phyloP scores from a whole-genome alignment of 768 basidiomycete genomes.

The Hortiboletus campestris region DNA sequence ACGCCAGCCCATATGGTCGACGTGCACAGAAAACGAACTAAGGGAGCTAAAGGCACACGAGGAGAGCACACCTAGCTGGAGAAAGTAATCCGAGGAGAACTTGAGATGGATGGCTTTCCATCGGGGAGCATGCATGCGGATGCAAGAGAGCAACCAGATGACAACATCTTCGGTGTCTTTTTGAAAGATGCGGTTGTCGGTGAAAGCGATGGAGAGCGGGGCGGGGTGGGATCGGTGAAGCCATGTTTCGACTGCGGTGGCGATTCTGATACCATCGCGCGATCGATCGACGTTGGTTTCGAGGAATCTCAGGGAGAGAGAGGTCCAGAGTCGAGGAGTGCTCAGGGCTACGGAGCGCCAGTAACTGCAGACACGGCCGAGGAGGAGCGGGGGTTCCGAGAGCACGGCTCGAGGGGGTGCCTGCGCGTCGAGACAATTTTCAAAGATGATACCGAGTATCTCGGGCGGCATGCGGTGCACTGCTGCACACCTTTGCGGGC shows the following conservation, averaged over 20 bases:
- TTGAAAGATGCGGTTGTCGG: slow-evolving; percentile 26
- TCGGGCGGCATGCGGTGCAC: slow-evolving; percentile 29
- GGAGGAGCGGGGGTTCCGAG: slow-evolving; percentile 22
- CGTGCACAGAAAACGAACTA: slow-evolving; percentile 21
- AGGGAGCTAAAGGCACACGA: slow-evolving; percentile 23
- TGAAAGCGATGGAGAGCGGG: slow-evolving; percentile 25
- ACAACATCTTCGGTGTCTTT: slow-evolving; percentile 23
- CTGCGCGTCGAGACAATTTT: slow-evolving; percentile 14
- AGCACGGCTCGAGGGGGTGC: not conserved
- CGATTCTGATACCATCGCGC: slow-evolving; percentile 14
- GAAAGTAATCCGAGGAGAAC: slow-evolving; percentile 29
- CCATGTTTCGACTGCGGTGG: slow-evolving; percentile 22
- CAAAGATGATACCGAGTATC: slow-evolving; percentile 37
- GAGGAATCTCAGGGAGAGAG: slow-evolving; percentile 22
- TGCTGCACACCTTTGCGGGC: not conserved
- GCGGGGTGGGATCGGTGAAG: slow-evolving; percentile 19
- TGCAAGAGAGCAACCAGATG: slow-evolving; percentile 18
- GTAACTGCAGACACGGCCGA: slow-evolving; percentile 24
- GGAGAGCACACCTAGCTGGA: slow-evolving; percentile 14
- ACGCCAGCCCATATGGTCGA: slow-evolving; percentile 31
- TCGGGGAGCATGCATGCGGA: slow-evolving; percentile 16
- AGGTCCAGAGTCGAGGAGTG: slow-evolving; percentile 26
- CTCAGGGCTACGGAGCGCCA: slow-evolving; percentile 23
- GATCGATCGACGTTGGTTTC: slow-evolving; percentile 22
- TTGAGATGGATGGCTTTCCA: slow-evolving; percentile 29